These are phyloP conservation scores for Debaryomyces maramus DNA, from an alignment of 805 yeast species.

Conservation along the genomic window DNA sequence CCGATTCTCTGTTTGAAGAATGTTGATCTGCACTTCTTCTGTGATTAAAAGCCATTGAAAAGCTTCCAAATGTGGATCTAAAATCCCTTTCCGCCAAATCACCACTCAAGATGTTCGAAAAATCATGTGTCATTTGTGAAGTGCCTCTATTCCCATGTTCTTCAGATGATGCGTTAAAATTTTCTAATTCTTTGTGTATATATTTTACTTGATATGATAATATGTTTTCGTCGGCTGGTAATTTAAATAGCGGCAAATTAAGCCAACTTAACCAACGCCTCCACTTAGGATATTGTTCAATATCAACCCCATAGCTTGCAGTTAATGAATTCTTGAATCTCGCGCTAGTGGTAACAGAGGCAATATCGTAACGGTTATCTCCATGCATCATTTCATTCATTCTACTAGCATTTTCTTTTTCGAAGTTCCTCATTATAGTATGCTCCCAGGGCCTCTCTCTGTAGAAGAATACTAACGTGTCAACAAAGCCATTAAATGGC, in stretches of 20 bases:
- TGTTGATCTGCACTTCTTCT: neutral
- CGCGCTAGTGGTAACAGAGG: slow-evolving; percentile 27
- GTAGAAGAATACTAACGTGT: slow-evolving; percentile 69
- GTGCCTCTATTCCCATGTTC: neutral
- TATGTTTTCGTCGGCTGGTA: slow-evolving; percentile 42
- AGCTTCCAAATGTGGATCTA: slow-evolving; percentile 29
- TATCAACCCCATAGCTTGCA: slow-evolving; percentile 28
- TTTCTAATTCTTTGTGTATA: slow-evolving; percentile 13
- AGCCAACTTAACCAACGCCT: slow-evolving; percentile 36
- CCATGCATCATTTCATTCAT: slow-evolving; percentile 22
- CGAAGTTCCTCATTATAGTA: slow-evolving; percentile 40
- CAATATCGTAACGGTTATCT: slow-evolving; percentile 1
- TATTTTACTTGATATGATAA: slow-evolving; percentile 19
- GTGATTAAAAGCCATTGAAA: slow-evolving; percentile 19
- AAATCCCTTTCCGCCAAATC: slow-evolving; percentile 29
- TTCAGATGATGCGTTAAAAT: slow-evolving; percentile 1
- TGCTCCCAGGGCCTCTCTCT: slow-evolving; percentile 80
- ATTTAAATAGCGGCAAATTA: slow-evolving; percentile 44
- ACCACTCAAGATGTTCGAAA: slow-evolving; percentile 36
- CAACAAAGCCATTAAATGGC: slow-evolving; percentile 79
- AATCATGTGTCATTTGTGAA: slow-evolving; percentile 29
- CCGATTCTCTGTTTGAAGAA: neutral
- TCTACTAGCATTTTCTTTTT: slow-evolving; percentile 30
- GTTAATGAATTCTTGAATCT: slow-evolving; percentile 26
- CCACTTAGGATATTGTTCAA: slow-evolving; percentile 36